Conservation (phyloP, 352 stramenopile genomes). For the Elongisporangium senticosum region DNA sequence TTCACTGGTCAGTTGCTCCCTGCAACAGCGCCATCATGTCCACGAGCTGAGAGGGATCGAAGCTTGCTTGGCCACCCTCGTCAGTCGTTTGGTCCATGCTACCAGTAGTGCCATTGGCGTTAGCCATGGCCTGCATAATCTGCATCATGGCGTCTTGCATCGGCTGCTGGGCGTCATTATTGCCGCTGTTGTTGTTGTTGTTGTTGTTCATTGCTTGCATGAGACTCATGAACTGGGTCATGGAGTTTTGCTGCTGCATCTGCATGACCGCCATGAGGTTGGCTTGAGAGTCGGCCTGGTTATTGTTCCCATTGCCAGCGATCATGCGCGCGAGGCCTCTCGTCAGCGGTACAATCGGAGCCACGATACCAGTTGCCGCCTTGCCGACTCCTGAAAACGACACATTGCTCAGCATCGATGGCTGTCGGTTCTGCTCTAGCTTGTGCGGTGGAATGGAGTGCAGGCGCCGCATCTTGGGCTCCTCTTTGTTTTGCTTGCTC, state of each 20-base stretch:
- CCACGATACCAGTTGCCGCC: background rate
- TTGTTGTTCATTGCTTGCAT: background rate
- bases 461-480: background rate
- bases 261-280: background rate
- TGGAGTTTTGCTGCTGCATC: background rate
- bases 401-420: background rate
- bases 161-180: background rate
- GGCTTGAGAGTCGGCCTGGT: background rate
- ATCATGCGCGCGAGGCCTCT: background rate
- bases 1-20: background rate
- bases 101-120: background rate
- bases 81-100: background rate
- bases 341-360: background rate
- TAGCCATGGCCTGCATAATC: background rate
- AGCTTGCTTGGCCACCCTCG: background rate
- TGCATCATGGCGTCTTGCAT: background rate
- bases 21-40: background rate
- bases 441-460: background rate
- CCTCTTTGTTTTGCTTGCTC: background rate
- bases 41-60: background rate
- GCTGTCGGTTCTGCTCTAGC: background rate
- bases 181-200: background rate
- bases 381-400: background rate
- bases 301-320: background rate
- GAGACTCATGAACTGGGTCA: background rate